These are phyloP conservation scores for Rhizoctonia solani DNA, from an alignment of 1,284 basidiomycete genomes.

Conservation along the genomic window DNA sequence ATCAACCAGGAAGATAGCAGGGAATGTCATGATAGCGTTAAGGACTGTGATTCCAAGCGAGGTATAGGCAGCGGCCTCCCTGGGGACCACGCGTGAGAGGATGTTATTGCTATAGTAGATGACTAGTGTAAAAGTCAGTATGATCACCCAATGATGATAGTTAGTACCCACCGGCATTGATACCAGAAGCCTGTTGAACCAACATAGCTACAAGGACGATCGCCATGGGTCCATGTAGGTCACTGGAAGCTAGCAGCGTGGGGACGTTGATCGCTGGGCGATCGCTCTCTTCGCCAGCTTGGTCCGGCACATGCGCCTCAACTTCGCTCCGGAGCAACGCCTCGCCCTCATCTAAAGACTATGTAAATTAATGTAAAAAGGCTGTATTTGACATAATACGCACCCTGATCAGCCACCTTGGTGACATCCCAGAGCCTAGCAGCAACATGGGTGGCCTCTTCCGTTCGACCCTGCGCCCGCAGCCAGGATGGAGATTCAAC, in stretches of 20 bases:
- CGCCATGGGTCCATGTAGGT: conserved; percentile 68
- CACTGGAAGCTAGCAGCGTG: conserved; percentile 53
- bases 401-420: conserved; percentile 45
- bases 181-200: conserved; percentile 80
- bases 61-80: conserved; percentile 69
- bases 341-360: conserved; percentile 44
- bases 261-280: conserved; percentile 45
- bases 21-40: conserved; percentile 79
- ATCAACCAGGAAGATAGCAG: conserved; percentile 85
- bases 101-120: conserved; percentile 90
- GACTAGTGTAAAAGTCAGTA: conserved; percentile 53
- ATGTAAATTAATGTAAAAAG: conserved; percentile 27
- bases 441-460: conserved; percentile 55
- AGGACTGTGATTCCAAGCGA: conserved; percentile 79
- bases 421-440: conserved; percentile 56
- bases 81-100: conserved; percentile 74
- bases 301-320: conserved; percentile 15
- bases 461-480: conserved; percentile 53
- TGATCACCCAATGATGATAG: conserved; percentile 37
- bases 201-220: conserved; percentile 75
- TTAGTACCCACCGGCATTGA: conserved; percentile 56
- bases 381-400: conserved; percentile 3
- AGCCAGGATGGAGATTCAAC: conserved; percentile 75
- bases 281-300: neutral
- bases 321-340: conserved; percentile 21